Evolutionary conservation across 2,329 filamentous ascomycete genomes (phyloP).

Genomic region (Epichloe elymi): DNA sequence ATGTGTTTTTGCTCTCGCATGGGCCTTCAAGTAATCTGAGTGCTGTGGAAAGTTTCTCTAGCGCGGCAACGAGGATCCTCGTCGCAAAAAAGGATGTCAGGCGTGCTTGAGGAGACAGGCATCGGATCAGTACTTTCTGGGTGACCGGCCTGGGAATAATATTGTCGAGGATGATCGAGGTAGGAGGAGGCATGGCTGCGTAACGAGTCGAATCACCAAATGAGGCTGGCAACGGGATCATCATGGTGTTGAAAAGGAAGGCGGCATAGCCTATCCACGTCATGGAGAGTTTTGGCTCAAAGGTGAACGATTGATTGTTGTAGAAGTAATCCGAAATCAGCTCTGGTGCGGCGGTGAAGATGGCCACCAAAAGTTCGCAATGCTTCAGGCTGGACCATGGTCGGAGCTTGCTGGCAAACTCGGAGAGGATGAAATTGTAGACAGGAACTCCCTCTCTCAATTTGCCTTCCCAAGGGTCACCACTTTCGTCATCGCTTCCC

Average conservation of each 20-base stretch:
- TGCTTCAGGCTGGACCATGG: constrained; percentile 76
- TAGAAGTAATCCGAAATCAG: constrained; percentile 79
- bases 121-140: constrained; percentile 66
- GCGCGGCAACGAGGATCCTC: constrained; percentile 62
- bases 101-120: constrained; percentile 63
- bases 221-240: constrained; percentile 56
- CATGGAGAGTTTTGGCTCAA: constrained; percentile 82
- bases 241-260: constrained; percentile 71
- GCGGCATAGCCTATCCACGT: constrained; percentile 93
- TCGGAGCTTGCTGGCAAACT: constrained; percentile 65
- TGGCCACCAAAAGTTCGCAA: constrained; percentile 64
- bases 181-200: constrained; percentile 59
- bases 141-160: constrained; percentile 73
- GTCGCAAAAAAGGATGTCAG: constrained; percentile 83
- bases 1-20: constrained; percentile 20
- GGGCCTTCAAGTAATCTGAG: constrained; percentile 46
- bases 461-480: constrained; percentile 55
- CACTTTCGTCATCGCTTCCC: constrained; percentile 33
- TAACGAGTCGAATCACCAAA: constrained; percentile 56
- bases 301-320: constrained; percentile 65
- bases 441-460: constrained; percentile 56
- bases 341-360: constrained; percentile 74
- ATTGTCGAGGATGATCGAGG: constrained; percentile 68
- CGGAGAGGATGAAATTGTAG: constrained; percentile 65
- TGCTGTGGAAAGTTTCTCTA: constrained; percentile 61